A percentile compares a stretch with the other conserved stretches of the same genome.
Evolutionary conservation across 495 filamentous ascomycete genomes (phyloP).

Genomic region (Rostrohypoxylon terebratum): DNA sequence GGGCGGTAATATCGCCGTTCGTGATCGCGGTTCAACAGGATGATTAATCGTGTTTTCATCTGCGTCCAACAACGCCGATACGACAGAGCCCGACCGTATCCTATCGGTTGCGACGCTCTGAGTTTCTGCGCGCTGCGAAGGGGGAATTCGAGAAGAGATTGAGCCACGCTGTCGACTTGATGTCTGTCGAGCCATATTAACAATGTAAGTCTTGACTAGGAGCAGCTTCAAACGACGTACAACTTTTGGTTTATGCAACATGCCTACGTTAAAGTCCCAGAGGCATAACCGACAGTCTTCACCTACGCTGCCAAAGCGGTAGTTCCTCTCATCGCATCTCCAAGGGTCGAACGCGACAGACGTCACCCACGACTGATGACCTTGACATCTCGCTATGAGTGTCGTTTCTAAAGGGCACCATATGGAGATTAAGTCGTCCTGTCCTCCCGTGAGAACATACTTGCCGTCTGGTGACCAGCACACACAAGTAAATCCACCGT

Average conservation of each 20-base stretch:
- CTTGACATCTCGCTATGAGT: conserved; percentile 90
- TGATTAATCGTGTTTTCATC: conserved; percentile 70
- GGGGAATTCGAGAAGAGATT: conserved; percentile 65
- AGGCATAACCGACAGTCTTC: conserved; percentile 90
- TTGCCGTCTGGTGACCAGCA: conserved; percentile 98
- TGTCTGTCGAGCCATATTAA: conserved; percentile 46
- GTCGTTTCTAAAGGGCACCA: conserved; percentile 87
- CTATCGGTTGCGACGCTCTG: conserved; percentile 65
- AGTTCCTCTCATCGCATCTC: conserved; percentile 94
- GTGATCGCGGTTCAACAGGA: conserved; percentile 80
- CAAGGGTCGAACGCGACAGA: conserved; percentile 94
- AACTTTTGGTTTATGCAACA: conserved; percentile 86
- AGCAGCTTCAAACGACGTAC: conserved; percentile 43
- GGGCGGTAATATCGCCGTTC: conserved; percentile 89
- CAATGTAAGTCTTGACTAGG: not conserved
- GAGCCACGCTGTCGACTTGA: conserved; percentile 71
- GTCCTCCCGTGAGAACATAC: conserved; percentile 94
- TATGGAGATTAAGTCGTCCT: conserved; percentile 94
- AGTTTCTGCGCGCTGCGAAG: conserved; percentile 60
- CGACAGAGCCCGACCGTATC: conserved; percentile 73
- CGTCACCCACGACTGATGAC: conserved; percentile 95
- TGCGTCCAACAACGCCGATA: conserved; percentile 64
- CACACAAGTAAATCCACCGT: conserved; percentile 89
- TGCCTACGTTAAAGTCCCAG: conserved; percentile 98
- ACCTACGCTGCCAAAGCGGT: conserved; percentile 94